Conservation (phyloP, 768 basidiomycete species). For the Termitomyces sp. region DNA sequence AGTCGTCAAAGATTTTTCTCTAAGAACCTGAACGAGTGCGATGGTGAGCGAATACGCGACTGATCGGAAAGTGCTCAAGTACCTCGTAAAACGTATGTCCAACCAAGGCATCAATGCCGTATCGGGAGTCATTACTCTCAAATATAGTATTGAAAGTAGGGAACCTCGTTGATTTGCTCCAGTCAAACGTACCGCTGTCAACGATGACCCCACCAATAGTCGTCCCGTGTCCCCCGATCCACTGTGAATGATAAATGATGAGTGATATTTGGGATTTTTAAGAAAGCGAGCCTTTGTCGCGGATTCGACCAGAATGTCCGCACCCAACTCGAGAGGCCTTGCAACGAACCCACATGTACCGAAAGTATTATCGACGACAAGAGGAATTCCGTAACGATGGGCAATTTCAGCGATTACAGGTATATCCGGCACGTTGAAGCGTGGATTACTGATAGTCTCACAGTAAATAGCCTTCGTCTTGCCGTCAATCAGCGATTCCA, state of each 20-base stretch:
- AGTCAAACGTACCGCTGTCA: constrained; percentile 59
- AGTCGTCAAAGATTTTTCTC: constrained; percentile 12
- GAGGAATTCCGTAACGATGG: constrained; percentile 51
- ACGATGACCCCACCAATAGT: constrained; percentile 61
- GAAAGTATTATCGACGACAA: constrained; percentile 65
- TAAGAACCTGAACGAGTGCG: constrained; percentile 8
- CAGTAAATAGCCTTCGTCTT: constrained; percentile 55
- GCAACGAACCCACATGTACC: constrained; percentile 48
- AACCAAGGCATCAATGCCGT: constrained; percentile 2
- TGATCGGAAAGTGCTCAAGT: not conserved
- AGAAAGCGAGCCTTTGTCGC: not conserved
- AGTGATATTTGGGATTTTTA: constrained; percentile 29
- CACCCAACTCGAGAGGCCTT: constrained; percentile 20
- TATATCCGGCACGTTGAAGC: constrained; percentile 46
- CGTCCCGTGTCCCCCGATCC: constrained; percentile 65
- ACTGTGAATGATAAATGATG: constrained; percentile 37
- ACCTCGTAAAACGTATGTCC: constrained; percentile 12
- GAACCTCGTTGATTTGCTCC: constrained; percentile 45
- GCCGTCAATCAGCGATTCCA: constrained; percentile 49
- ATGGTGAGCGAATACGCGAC: not conserved
- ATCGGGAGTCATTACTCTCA: not conserved
- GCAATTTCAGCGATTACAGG: constrained; percentile 60
- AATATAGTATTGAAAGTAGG: constrained; percentile 12
- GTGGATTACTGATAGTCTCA: constrained; percentile 62
- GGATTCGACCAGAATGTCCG: constrained; percentile 31